Conservation (phyloP, 352 stramenopile species). For the Phytopythium ostracodes region DNA sequence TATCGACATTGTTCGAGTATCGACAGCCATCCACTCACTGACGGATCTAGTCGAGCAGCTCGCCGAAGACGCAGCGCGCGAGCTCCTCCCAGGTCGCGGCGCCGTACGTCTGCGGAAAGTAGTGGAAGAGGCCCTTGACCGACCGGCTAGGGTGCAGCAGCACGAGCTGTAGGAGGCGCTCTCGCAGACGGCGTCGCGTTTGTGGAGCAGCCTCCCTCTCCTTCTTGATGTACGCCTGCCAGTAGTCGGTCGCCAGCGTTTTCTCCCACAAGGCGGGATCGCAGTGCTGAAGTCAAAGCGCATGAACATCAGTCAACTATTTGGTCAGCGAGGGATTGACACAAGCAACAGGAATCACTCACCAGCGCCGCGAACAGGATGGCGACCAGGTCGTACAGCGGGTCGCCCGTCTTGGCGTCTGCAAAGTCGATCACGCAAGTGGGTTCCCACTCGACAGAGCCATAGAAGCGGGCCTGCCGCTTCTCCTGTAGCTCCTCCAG, state of each 20-base stretch:
- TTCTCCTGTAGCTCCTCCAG: constrained; percentile 28
- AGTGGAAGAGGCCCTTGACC: constrained; percentile 64
- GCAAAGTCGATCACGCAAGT: constrained; percentile 84
- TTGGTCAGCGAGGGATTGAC: constrained; percentile 2
- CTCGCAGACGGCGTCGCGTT: constrained; percentile 28
- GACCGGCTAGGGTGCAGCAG: constrained; percentile 77
- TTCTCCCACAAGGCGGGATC: constrained; percentile 56
- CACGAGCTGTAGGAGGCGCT: constrained; percentile 72
- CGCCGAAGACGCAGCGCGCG: constrained; percentile 53
- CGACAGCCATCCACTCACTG: not conserved
- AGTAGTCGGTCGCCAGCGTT: constrained; percentile 60
- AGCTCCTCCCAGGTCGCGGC: constrained; percentile 57
- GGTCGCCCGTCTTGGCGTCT: constrained; percentile 82
- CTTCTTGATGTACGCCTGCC: constrained; percentile 60
- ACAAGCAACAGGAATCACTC: constrained; percentile 13
- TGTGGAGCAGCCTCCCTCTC: constrained; percentile 15
- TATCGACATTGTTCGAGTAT: constrained; percentile 1
- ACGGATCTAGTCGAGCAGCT: constrained; percentile 38
- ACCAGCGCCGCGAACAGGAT: constrained; percentile 80
- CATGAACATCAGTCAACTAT: not conserved
- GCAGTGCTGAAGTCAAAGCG: constrained; percentile 43
- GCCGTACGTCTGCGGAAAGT: constrained; percentile 41
- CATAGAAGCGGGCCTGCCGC: constrained; percentile 45
- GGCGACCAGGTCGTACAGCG: constrained; percentile 81
- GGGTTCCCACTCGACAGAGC: constrained; percentile 49